phyloP scores from a whole-genome alignment of 768 basidiomycete genomes.

The Leccinum olivaceopallidum region DNA sequence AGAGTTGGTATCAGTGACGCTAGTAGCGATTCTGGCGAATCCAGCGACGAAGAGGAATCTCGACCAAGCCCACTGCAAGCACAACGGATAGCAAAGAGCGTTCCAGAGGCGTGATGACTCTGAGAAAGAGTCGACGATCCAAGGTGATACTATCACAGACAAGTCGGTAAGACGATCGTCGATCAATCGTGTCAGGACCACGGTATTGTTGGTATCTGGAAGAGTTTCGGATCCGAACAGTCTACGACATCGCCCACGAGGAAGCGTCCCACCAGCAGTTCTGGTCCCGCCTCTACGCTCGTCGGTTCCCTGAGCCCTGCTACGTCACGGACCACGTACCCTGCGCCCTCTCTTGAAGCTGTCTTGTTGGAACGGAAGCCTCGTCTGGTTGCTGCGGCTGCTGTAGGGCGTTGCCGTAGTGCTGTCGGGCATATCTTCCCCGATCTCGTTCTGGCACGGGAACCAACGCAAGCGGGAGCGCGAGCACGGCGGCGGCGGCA shows the following conservation, averaged over 20 bases:
- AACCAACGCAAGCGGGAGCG: not conserved
- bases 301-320: conserved; percentile 14
- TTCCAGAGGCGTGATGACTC: conserved; percentile 33
- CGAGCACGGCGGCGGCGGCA: not conserved
- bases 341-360: conserved; percentile 64
- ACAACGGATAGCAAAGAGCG: conserved; percentile 20
- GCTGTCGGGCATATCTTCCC: not conserved
- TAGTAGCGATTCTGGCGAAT: conserved; percentile 47
- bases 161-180: conserved; percentile 15
- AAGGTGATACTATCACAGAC: conserved; percentile 24
- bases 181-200: conserved; percentile 18
- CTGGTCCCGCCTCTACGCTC: conserved; percentile 13
- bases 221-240: not conserved
- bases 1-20: conserved; percentile 74
- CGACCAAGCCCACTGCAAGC: conserved; percentile 20
- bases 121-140: conserved; percentile 33
- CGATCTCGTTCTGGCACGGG: not conserved
- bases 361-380: conserved; percentile 67
- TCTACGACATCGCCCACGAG: conserved; percentile 4
- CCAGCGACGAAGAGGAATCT: conserved; percentile 42
- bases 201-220: not conserved
- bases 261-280: conserved; percentile 21
- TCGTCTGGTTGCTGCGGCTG: conserved; percentile 38
- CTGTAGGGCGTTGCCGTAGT: conserved; percentile 1
- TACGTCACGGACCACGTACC: conserved; percentile 41